Percentiles rank a stretch among this genome's conserved stretches.
Conservation (phyloP, 2,329 filamentous ascomycete genomes). For the Aspergillus ustus region DNA sequence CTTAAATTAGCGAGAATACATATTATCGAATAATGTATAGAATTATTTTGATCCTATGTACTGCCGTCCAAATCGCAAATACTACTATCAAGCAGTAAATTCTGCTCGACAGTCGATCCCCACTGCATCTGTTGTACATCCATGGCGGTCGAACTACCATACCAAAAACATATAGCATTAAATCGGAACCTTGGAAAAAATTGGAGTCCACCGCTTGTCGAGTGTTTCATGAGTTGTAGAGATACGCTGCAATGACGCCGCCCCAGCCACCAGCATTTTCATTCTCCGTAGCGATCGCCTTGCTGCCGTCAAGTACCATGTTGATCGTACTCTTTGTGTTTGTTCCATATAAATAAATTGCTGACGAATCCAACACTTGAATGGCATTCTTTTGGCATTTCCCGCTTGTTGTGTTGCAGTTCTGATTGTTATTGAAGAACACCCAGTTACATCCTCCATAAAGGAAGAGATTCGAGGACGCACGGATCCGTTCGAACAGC, state of each 20-base stretch:
- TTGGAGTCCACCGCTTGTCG: neutral
- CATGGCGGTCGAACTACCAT: neutral
- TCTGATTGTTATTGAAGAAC: slow-evolving; percentile 43
- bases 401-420: slow-evolving; percentile 37
- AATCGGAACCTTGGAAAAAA: neutral
- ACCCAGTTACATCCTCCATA: slow-evolving; percentile 47
- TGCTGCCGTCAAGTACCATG: slow-evolving; percentile 33
- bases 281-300: slow-evolving; percentile 29
- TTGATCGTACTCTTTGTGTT: slow-evolving; percentile 37
- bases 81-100: neutral
- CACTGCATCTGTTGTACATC: neutral
- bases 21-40: neutral
- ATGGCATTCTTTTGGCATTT: slow-evolving; percentile 46
- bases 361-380: slow-evolving; percentile 29
- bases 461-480: slow-evolving; percentile 39
- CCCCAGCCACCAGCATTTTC: slow-evolving; percentile 42
- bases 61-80: neutral
- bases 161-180: slow-evolving; percentile 2
- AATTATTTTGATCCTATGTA: neutral
- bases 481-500: slow-evolving; percentile 34
- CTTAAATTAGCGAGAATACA: neutral
- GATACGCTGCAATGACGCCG: slow-evolving; percentile 39
- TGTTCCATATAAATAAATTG: slow-evolving; percentile 35
- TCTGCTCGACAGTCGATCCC: neutral
- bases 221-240: slow-evolving; percentile 24